Evolutionary conservation across 495 filamentous ascomycete species (phyloP), one percentile per base, ranked within the genome.

Genomic region (Lasiosphaeria miniovina): DNA sequence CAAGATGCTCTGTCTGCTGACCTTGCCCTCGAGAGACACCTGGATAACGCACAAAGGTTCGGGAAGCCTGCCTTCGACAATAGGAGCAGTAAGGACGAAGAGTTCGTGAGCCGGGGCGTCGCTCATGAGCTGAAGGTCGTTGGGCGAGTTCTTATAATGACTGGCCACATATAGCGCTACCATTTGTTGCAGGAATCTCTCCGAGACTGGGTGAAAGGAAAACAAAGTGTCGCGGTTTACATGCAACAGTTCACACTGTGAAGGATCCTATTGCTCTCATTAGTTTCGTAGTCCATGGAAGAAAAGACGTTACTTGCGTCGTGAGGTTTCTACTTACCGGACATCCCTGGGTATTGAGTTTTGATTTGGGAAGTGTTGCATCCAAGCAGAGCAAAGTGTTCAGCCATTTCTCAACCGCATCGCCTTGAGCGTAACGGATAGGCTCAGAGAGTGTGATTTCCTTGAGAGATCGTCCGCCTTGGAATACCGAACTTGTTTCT

Each of bases 121-220:
- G 64, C 88, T 93, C 89, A 99, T 94, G 38, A 99, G 85, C 71
- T 98, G 95, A 34, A 99, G 81, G 68, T 99, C 95, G 66, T 99
- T 96, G 4, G 95, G 95, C 1, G 92, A 91, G 74, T 99, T 99
- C 74, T 98, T 98, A 78, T 99, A 97, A 70, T 97, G 93, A 68
- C 89, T 93, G 15, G 95, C 92, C n/a, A 98, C 94, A 66, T 97
- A 98, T 2, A 99, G 84, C 9, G 92, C 90, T 74, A 99, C 92
- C 91, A 98, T 96, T 61, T 96, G 90, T 69, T 98, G 95, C 50
- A 99, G 79, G 75, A 99, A 90, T 71, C 91, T 94, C 67, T 99
- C 95, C 7, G 93, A 96, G 8, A 98, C 91, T 10, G 92, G 91
- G 64, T 99, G 93, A 77, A 96, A 98, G 6, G 93, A 96, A 77